Evolutionary conservation across 2,329 filamentous ascomycete species (phyloP), one percentile per base, ranked within the genome.

Genomic region (Phialophora expanda): DNA sequence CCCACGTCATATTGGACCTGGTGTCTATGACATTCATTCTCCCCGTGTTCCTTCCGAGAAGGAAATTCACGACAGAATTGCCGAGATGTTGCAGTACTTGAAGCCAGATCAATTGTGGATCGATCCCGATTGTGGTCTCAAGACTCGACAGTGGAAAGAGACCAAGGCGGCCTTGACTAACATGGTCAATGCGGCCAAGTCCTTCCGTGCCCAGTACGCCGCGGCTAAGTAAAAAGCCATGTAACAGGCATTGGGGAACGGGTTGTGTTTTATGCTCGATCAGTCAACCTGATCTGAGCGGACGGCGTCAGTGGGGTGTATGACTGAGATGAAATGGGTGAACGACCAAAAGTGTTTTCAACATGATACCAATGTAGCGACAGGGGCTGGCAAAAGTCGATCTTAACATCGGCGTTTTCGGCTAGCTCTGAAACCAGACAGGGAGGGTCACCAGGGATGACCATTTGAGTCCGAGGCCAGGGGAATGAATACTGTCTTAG

Each of bases 21-120:
- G 94, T 90, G 95, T 99, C 82, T 99, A 98, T 82, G 95, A 99
- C 84, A 99, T 99, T 85, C 95, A 99, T 91, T 96, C 92, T 73
- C 95, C 95, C 74, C 94, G 95, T 91, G 88, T 99, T 68, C 95
- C 95, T 78, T 90, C 89, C 79, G 91, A 97, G 89, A 87, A 97
- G 85, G 95, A 99, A 89, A 97, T 99, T 87, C 94, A 92, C 88
- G 90, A 93, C 84, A 91, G 95, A 78, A 91, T 99, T 80, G 89
- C 91, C 80, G 95, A 99, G 90, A 98, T 98, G 95, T 89, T 99
- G 73, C 86, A 91, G 83, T 93, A 92, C 87, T 91, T 98, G 83
- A 94, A 93, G 87, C 93, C 93, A 66, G 93, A 97, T 78, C 95
- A 99, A 88, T 92, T 99, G 80, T 99, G 95, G 95, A 92, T 98